Conservation (phyloP, 1,284 basidiomycete genomes). For the Gastroboletus turbinatus region DNA sequence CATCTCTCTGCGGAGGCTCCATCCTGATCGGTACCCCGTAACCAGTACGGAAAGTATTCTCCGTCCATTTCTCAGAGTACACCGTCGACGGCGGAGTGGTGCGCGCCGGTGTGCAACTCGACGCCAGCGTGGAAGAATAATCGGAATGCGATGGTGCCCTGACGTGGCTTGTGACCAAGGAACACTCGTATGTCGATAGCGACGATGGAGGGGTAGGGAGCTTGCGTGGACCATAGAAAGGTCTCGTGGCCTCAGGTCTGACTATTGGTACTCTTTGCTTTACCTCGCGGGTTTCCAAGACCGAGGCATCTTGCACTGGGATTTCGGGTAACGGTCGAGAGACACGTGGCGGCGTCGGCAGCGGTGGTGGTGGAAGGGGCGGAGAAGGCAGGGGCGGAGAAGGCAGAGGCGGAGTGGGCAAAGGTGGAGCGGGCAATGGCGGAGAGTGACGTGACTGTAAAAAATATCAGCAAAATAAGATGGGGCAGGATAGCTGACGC, state of each 20-base stretch:
- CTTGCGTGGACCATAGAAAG: slow-evolving; percentile 31
- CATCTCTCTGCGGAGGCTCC: slow-evolving; percentile 26
- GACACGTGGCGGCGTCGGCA: slow-evolving; percentile 31
- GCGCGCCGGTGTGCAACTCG: slow-evolving; percentile 34
- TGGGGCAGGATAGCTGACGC: slow-evolving; percentile 1
- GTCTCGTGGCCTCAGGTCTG: slow-evolving; percentile 26
- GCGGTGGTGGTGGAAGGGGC: slow-evolving; percentile 28
- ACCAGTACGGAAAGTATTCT: slow-evolving; percentile 25
- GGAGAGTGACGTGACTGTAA: slow-evolving; percentile 32
- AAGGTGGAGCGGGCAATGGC: slow-evolving; percentile 28
- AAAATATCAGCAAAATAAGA: slow-evolving; percentile 4
- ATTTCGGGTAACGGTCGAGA: slow-evolving; percentile 35
- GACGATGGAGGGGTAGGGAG: slow-evolving; percentile 35
- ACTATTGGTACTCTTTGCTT: slow-evolving; percentile 14
- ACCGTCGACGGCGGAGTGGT: slow-evolving; percentile 35
- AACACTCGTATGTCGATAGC: slow-evolving; percentile 26
- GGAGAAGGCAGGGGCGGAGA: slow-evolving; percentile 30
- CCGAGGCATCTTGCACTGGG: slow-evolving; percentile 18
- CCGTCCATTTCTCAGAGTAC: slow-evolving; percentile 34
- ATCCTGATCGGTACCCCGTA: slow-evolving; percentile 25
- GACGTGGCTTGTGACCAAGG: slow-evolving; percentile 14
- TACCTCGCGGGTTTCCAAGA: slow-evolving; percentile 22
- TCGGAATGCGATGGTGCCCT: slow-evolving; percentile 27
- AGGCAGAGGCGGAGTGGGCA: slow-evolving; percentile 21
- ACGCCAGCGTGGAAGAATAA: slow-evolving; percentile 28